Conservation (phyloP, 257 asterid genomes). For the Ballota nigra region DNA sequence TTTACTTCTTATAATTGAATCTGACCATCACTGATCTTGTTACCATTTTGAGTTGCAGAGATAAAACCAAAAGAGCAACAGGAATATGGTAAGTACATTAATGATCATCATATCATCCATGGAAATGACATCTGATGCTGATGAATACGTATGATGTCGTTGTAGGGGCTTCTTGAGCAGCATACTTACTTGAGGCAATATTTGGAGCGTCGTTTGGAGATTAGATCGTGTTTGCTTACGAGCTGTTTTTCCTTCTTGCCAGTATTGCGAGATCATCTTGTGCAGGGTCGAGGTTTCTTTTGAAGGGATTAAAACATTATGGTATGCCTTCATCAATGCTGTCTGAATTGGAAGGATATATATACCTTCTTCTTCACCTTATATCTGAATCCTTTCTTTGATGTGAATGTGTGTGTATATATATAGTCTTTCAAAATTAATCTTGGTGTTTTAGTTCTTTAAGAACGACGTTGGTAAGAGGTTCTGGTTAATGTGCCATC, state of each 20-base stretch:
- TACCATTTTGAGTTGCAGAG: conserved; percentile 44
- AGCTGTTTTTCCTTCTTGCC: not conserved
- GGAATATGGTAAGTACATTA: conserved; percentile 71
- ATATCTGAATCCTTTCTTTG: not conserved
- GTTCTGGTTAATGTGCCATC: too few relatives aligned
- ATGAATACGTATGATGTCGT: conserved; percentile 12
- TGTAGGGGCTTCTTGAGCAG: conserved; percentile 76
- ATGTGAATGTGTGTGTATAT: not conserved
- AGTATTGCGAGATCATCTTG: not conserved
- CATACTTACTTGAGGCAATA: conserved; percentile 25
- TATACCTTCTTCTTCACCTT: not conserved
- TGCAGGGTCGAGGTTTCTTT: not conserved
- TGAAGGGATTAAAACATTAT: not conserved
- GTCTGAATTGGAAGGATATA: not conserved
- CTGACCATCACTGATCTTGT: conserved; percentile 8
- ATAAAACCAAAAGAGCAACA: conserved; percentile 45
- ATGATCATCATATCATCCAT: conserved; percentile 17
- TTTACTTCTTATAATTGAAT: not conserved
- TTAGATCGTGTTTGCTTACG: not conserved
- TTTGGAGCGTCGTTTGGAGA: not conserved
- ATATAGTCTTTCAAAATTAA: not conserved
- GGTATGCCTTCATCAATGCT: not conserved
- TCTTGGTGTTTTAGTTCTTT: not conserved
- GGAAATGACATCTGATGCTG: conserved; percentile 2
- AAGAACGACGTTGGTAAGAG: too few relatives aligned